Evolutionary conservation across 2,329 filamentous ascomycete species (phyloP), one percentile per base, ranked within the genome.

Genomic region (Aureobasidium leucospermi): DNA sequence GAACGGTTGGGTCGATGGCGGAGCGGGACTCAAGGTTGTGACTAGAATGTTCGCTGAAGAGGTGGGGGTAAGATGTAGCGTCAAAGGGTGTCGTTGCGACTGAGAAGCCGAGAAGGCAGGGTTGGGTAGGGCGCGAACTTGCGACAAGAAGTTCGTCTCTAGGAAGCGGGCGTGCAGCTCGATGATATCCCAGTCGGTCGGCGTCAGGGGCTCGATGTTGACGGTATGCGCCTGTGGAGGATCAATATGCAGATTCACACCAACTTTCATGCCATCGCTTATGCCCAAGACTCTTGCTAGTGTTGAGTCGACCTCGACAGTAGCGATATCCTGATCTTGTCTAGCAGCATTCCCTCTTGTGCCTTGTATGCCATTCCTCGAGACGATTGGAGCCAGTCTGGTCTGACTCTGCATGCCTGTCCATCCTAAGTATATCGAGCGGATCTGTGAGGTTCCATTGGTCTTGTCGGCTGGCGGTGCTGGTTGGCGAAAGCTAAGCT

Each of bases 391-490:
- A 11, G 86, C 84, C 65, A 88, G 77, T 71, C 85, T 88, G 69
- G 89, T 85, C 80, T 92, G 95, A 78, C 92, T 96, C 65, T 91
- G 88, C 90, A 99, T 95, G 67, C 94, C 94, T 10, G 94, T 96
- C 94, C 94, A 99, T 72, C 94, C 94, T 61, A 96, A 80, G 71
- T 88, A 99, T 67, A 95, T 80, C 49, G 89, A 95, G 41, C 58
- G 60, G 38, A 49, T 36, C 68, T 81, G 83, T 66, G 85, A 83
- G 57, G 68, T 67, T 58, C 73, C 68, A 61, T 73, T 72, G 10
- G 66, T 60, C 58, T 75, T 74, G 13, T 69, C 66, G 45, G 66
- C 67, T 11, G 82, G 72, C 23, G 81, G 76, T 42, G 79, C 71
- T 43, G 83, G 75, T 63, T 81, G 81, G 68, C 86, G 85, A 75